Base-by-base conservation (phyloP, 1,284 basidiomycete genomes). In the Flammula alnicola region DNA sequence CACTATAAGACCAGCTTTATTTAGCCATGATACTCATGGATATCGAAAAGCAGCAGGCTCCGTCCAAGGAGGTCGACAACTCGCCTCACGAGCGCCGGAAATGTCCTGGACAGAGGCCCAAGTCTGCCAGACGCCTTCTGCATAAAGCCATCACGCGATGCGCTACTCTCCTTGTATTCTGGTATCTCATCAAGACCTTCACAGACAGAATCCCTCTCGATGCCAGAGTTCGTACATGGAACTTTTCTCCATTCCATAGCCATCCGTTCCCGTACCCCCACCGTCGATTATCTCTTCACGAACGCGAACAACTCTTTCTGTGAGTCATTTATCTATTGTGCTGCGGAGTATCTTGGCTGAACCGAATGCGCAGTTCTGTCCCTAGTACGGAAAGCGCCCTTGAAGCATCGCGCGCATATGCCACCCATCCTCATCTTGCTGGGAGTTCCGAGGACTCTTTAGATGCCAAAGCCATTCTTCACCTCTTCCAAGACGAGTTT, bases 381-480 rank as follows among this genome's bases (percentile, higher is more conserved):
- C 85, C 85, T 0, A 77, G 74, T 55, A 61, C 73, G 6, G 73
- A 74, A 36, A 83, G 78, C 54, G 84, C 84, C 8, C 63, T 83
- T 3, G 68, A 69, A 30, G 73, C 78, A 5, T 88, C 84, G 22
- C 79, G 79, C 22, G 63, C 69, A 27, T 86, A 80, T 65, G 83
- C 84, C 2, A 80, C 79, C 1, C 80, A 84, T 55, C 88, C 89
- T 20, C 89, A 91, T 66, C 69, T 90, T 38, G 88, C 88, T 3
- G 87, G 88, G 23, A 83, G 85, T 10, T 58, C 69, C 1, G 79
- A 80, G 51, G 89, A 91, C 66, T 74, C 84, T 44, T 68, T 75
- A 29, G 84, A 88, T 51, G 86, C 88, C 3, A 80, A 80, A 57
- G 71, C 74, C 39, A 76, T 89, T 44, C 75, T 91, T 35, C 66